A percentile compares a stretch with the other conserved stretches of the same genome.
phyloP scores from a whole-genome alignment of 768 basidiomycete species.

The Neoboletus brunneissimus region DNA sequence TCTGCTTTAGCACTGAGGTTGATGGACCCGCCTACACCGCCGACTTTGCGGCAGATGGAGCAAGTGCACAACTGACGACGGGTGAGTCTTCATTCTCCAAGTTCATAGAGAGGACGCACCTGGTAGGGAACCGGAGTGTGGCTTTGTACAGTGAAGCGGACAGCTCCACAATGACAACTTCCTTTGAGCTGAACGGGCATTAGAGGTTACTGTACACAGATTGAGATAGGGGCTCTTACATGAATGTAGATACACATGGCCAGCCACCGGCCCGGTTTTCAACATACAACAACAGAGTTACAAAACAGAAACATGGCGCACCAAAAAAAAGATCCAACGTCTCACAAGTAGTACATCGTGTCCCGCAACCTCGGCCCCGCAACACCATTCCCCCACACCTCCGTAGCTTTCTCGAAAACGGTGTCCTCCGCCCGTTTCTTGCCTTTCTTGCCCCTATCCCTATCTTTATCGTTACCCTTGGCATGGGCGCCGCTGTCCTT shows the following conservation, averaged over 20 bases:
- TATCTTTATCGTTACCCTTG: slow-evolving; percentile 20
- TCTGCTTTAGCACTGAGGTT: slow-evolving; percentile 58
- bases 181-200: slow-evolving; percentile 53
- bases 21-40: slow-evolving; percentile 61
- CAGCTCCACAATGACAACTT: slow-evolving; percentile 37
- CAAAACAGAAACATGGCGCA: not conserved
- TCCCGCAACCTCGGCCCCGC: slow-evolving; percentile 47
- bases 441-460: slow-evolving; percentile 27
- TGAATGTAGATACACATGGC: not conserved
- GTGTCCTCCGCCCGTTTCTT: slow-evolving; percentile 42
- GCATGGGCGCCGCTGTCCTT: slow-evolving; percentile 9
- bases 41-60: slow-evolving; percentile 71
- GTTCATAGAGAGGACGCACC: slow-evolving; percentile 28
- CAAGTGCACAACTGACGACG: slow-evolving; percentile 53
- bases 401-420: slow-evolving; percentile 49
- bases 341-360: slow-evolving; percentile 66
- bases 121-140: slow-evolving; percentile 66
- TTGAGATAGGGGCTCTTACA: not conserved
- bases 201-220: not conserved
- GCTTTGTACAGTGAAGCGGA: slow-evolving; percentile 35
- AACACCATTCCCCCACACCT: slow-evolving; percentile 59
- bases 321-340: not conserved
- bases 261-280: not conserved
- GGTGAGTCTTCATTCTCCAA: not conserved
- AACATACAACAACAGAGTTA: not conserved